Evolutionary conservation across 768 basidiomycete genomes (phyloP), one percentile per base, ranked within the genome.

Genomic region (Austroboletus eburneus): DNA sequence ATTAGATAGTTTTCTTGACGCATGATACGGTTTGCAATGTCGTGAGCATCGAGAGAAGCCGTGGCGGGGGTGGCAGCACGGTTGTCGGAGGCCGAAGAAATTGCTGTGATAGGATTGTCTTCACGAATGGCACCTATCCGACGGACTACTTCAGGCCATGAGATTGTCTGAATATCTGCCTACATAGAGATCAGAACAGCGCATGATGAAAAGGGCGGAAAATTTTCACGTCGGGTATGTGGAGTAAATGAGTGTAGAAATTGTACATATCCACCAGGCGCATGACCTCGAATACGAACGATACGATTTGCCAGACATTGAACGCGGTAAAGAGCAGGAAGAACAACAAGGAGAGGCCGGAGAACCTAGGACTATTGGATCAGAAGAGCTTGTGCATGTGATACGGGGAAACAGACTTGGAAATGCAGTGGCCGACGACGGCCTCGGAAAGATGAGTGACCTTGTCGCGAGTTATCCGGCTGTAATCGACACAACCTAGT

Each of bases 1-100:
- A 98, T 96, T 42, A 99, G 77, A 63, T 98, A 99, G 68, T 99
- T 99, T 63, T 98, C 96, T 64, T 97, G 91, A 25, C 96, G 80
- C 81, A 99, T 79, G 58, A 99, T 97, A 42, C 96, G 86, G 63
- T 97, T 98, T 4, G 95, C 95, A 43, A 98, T 83, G 67, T 98
- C 95, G 62, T 99, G 96, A 2, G 95, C 96, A 57, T 99, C 96
- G 7, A 99, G 80, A 62, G 90, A 90, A 39, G 91, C 89, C 1
- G 81, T 84, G 9, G 83, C 76, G 4, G 84, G 78, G 51, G 85
- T 78, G 54, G 81, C 79, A 1, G 73, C 70, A 40, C 66, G 71
- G 40, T 72, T 70, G 4, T 73, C 65, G 49, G 71, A 55, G 7
- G 76, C 73, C 4, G 85, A 87, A 0, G 89, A 88, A 5, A 92